These are phyloP conservation scores for Fraxinus greggii DNA, from an alignment of 305 asterid species.

Conservation along the genomic window DNA sequence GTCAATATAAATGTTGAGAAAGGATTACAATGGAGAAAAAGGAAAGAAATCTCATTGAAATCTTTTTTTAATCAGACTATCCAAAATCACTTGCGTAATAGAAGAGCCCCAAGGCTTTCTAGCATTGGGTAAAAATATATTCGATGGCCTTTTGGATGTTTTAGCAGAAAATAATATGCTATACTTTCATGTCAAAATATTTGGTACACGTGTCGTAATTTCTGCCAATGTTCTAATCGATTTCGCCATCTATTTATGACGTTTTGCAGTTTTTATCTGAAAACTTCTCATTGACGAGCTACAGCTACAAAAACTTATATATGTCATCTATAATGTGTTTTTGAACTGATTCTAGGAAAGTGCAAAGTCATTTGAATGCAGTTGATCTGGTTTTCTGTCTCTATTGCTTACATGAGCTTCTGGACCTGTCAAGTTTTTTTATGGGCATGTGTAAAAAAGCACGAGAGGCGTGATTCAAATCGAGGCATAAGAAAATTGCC, in stretches of 20 bases:
- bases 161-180: not conserved
- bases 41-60: not conserved
- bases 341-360: not conserved
- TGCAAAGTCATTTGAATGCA: constrained; percentile 1
- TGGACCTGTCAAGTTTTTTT: not conserved
- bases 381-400: constrained; percentile 1
- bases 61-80: not conserved
- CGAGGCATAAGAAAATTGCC: not conserved
- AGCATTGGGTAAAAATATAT: not conserved
- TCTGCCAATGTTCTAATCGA: not conserved
- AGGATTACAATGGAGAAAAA: not conserved
- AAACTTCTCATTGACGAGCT: too few species aligned
- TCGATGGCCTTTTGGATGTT: not conserved
- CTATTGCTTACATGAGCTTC: not conserved
- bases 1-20: not conserved
- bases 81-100: not conserved
- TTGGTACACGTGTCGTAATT: not conserved
- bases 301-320: too few species aligned
- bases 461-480: not conserved
- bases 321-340: not conserved
- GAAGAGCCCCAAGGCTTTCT: not conserved
- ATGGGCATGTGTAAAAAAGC: not conserved
- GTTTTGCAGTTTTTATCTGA: too few species aligned
- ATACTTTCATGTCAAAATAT: not conserved
- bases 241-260: too few species aligned